Evolutionary conservation across 2,329 filamentous ascomycete species (phyloP).

Genomic region (Penicillium oxalicum): DNA sequence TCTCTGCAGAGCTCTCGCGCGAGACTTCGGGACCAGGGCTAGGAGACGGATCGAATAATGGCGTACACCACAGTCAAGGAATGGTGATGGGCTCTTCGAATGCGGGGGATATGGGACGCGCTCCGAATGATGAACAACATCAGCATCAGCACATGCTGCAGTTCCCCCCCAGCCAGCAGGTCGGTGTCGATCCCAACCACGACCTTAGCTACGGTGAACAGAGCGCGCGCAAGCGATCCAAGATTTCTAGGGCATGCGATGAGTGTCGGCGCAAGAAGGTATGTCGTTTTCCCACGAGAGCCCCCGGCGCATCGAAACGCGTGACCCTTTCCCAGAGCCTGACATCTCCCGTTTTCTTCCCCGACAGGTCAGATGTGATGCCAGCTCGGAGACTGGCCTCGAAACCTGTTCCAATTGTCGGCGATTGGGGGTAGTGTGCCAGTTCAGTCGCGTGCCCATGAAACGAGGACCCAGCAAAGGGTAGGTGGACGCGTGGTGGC

Average conservation of each 20-base stretch:
- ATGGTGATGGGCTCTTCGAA: constrained; percentile 37
- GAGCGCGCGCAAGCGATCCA: constrained; percentile 69
- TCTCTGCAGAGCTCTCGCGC: constrained; percentile 44
- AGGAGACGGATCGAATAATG: constrained; percentile 34
- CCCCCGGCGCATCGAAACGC: constrained; percentile 8
- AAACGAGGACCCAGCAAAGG: constrained; percentile 88
- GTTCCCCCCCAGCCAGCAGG: constrained; percentile 41
- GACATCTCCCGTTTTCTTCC: constrained; percentile 8
- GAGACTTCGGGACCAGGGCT: constrained; percentile 42
- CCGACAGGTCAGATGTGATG: constrained; percentile 70
- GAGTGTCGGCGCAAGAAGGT: constrained; percentile 81
- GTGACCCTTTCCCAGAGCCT: constrained; percentile 13
- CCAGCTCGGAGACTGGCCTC: constrained; percentile 65
- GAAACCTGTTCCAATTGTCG: constrained; percentile 76
- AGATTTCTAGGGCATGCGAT: constrained; percentile 83
- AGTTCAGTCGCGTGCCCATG: constrained; percentile 82
- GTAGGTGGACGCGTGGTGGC: constrained; percentile 36
- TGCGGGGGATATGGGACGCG: constrained; percentile 35
- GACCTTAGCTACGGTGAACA: constrained; percentile 52
- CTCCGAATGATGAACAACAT: constrained; percentile 34
- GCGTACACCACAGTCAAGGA: constrained; percentile 36
- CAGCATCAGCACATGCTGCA: constrained; percentile 38
- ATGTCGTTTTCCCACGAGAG: constrained; percentile 9
- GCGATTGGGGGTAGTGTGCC: constrained; percentile 67
- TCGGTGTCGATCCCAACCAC: constrained; percentile 42